A percentile compares a stretch with the other conserved stretches of the same genome.
Evolutionary conservation across 1,284 basidiomycete genomes (phyloP).

Genomic region (Apiotrichum gamsii): DNA sequence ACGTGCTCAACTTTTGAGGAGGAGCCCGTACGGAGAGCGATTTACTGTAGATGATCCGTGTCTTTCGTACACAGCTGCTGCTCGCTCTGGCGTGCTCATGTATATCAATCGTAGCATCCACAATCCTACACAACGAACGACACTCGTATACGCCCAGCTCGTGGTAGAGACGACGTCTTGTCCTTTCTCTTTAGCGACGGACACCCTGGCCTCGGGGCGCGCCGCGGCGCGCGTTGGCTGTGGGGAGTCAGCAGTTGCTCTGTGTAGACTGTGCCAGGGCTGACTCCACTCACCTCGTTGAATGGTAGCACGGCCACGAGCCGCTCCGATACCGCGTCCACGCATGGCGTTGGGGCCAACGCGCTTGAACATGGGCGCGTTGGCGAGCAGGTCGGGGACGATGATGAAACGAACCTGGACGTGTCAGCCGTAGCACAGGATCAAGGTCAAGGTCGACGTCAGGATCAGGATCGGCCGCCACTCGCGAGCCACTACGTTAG

Average conservation of each 20-base stretch:
- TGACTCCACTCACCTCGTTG: conserved; percentile 38
- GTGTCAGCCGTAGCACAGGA: too few relatives aligned
- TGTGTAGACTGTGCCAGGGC: conserved; percentile 16
- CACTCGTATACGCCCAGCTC: too few relatives aligned
- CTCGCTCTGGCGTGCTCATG: too few relatives aligned
- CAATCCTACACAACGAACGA: too few relatives aligned
- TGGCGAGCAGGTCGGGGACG: conserved; percentile 98
- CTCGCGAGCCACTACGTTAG: too few relatives aligned
- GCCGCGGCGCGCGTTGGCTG: conserved; percentile 44
- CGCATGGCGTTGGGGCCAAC: conserved; percentile 98
- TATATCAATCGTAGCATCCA: conserved; percentile 3
- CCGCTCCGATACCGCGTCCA: conserved; percentile 94
- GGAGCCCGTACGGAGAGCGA: too few relatives aligned
- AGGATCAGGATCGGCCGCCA: too few relatives aligned
- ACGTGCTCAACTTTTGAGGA: conserved; percentile 38
- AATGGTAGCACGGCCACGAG: conserved; percentile 48
- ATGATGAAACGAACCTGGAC: conserved; percentile 82
- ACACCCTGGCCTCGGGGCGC: conserved; percentile 46
- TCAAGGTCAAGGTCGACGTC: too few relatives aligned
- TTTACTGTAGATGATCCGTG: too few relatives aligned
- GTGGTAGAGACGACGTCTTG: too few relatives aligned
- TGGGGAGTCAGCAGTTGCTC: too few relatives aligned
- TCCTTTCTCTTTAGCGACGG: conserved; percentile 31
- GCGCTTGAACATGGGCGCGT: conserved; percentile 99
- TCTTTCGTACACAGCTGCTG: too few relatives aligned